These are phyloP conservation scores for Rhynchospora breviuscula DNA, from an alignment of 176 grass and related monocot species.

Conservation along the genomic window DNA sequence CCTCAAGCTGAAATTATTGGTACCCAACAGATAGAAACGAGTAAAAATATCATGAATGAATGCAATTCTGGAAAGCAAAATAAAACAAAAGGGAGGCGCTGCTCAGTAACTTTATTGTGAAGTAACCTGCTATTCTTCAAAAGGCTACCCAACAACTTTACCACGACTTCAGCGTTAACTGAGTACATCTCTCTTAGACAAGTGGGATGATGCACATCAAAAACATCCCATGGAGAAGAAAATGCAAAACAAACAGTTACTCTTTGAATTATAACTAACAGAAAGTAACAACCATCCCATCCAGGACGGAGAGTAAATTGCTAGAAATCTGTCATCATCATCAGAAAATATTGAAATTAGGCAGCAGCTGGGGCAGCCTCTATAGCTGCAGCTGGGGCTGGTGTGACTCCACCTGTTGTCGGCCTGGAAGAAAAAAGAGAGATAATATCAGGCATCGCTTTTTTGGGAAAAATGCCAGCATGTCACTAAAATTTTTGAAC, in stretches of 20 bases:
- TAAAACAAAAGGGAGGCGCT: slow-evolving; percentile 10
- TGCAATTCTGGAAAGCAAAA: not conserved
- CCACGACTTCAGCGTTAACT: slow-evolving; percentile 45
- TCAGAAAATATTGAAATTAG: slow-evolving; percentile 33
- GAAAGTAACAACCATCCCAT: slow-evolving; percentile 21
- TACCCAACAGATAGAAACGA: not conserved
- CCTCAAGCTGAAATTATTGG: not conserved
- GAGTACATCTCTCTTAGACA: slow-evolving; percentile 52
- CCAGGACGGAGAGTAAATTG: slow-evolving; percentile 16
- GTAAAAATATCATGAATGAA: not conserved
- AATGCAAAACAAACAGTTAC: slow-evolving; percentile 38
- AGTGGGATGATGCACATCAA: slow-evolving; percentile 37
- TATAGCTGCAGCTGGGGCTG: slow-evolving; percentile 29
- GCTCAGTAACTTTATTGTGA: slow-evolving; percentile 53
- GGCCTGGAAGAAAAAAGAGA: slow-evolving; percentile 40
- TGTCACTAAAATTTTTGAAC: not conserved
- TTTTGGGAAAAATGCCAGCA: not conserved
- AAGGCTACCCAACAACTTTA: slow-evolving; percentile 19
- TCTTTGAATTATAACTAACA: slow-evolving; percentile 26
- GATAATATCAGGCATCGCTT: not conserved
- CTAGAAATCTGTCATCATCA: slow-evolving; percentile 25
- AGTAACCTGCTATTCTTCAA: slow-evolving; percentile 28
- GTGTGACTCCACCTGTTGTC: slow-evolving; percentile 76
- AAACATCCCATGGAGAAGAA: slow-evolving; percentile 40
- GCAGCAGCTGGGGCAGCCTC: slow-evolving; percentile 34